Evolutionary conservation across 2,329 filamentous ascomycete species (phyloP), one percentile per base, ranked within the genome.

Genomic region (Penicillium crustosum): DNA sequence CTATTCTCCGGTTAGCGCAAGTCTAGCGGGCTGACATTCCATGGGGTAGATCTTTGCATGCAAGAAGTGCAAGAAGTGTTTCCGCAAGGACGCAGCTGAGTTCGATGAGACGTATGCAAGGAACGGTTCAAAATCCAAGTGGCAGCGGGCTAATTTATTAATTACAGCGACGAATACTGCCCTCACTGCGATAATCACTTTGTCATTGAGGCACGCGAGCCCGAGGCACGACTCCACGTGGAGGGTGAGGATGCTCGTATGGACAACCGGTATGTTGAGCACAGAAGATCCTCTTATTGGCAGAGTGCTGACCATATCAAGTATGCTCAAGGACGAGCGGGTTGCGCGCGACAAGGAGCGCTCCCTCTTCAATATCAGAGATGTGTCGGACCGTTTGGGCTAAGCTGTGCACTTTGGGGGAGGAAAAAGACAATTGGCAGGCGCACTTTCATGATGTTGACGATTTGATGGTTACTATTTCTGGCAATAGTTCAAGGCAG

Each of bases 111-210:
- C 81, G 81, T 82, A 66, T 47, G 64, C 58, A 47, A 47, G 17
- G 8, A 49, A 27, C 19, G 19, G 27, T 29, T 31, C 15, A 29
- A 25, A 51, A 7, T 17, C 12, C 19, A 45, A 44, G 21, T 21
- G 43, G 23, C 27, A 45, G 39, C 33, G 35, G 21, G 31, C 54
- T 62, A 47, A 61, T 47, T 2, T 41, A 1, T 41, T 7, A 23
- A 17, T 33, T 39, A 53, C 29, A 85, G 90, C 73, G 94, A 99
- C 79, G 95, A 99, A 76, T 99, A 96, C 82, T 99, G 94, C 81
- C 95, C 94, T 23, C 91, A 97, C 79, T 99, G 94, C 81, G 94
- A 99, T 74, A 99, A 99, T 79, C 95, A 99, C 78, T 99, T 93
- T 72, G 89, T 99, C 39, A 82, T 99, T 63, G 93, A 97, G 5